Base-by-base conservation (phyloP, 169 alveolate species). In the Babesia caballi region DNA sequence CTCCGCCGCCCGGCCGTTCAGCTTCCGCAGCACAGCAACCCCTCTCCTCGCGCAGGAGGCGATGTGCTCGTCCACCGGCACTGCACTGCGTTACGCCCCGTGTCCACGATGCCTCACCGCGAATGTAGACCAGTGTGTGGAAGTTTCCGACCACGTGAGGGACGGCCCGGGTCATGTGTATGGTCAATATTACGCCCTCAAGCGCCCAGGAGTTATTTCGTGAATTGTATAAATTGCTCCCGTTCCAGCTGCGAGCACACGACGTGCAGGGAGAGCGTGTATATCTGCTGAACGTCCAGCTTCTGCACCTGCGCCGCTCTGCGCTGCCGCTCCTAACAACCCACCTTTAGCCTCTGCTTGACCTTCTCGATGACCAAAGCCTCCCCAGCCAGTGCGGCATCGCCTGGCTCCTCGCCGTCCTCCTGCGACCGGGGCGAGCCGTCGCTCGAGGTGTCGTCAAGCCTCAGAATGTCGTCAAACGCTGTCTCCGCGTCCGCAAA, bases 121-220 rank as follows among this genome's bases (percentile, higher is more conserved):
- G 60, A 0, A 78, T 69, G 54, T 67, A 67, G 66, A 61, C 67
- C 76, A 78, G 40, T n/a, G 86, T 67, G 51, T 78, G 86, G 38
- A 65, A 78, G 21, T 78, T 78, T 14, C 86, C 86, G 27, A 52
- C 86, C 17, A 78, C 61, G 59, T 78, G 86, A 21, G 86, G 86
- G 25, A 78, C 77, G 32, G 71, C 53, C 52, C 86, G 50, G 44
- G 27, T 38, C 66, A 56, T 56, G 66, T 56, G 66, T 21, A 56
- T n/a, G 23, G 49, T 5, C 66, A 32, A 32, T 36, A 30, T 25
- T 40, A 9, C 15, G 7, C 8, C 2, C 9, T 56, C 15, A 32
- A 12, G 7, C 35, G 17, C 3, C 6, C n/a, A 9, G 4, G 14
- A 0, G 32, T 63, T 63, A 63, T 23, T 49, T 63, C 14, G 36